Evolutionary conservation across 441 rosid species (phyloP), one percentile per base, ranked within the genome.

Genomic region (California macrophylla): DNA sequence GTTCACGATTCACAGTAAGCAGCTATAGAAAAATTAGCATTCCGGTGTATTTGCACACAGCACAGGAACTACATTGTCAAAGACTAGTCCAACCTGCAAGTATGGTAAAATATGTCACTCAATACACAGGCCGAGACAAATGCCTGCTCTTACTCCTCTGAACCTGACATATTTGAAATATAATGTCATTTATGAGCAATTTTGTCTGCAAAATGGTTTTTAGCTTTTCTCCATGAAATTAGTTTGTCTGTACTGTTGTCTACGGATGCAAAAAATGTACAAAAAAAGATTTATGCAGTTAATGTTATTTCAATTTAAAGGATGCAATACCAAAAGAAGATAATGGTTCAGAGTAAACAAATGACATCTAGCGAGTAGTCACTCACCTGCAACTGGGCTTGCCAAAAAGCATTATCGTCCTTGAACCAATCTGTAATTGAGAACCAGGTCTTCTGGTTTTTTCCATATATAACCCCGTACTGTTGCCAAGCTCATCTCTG

Each of bases 401-500:
- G 77, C 76, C 74, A 74, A 50, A 45, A 47, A 74, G 50, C 69
- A 74, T 91, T 88, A 96, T 85, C 89, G 90, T 75, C 87, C 86
- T 75, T 85, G 85, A 70, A 81, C 82, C 74, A 89, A 81, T 83
- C 92, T 85, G 80, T 91, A 96, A 82, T 91, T 91, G 58, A 96
- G 98, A 70, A 91, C 82, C 79, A 93, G 81, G 82, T 96, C 99
- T 78, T 96, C 98, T 2, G 92, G 84, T 84, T 91, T 96, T 88
- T 96, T 96, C 99, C 99, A 96, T 67, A 96, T 50, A 71, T 96
- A 96, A 66, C 97, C 84, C 66, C 92, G 85, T 25, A 91, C 98
- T 2, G 99, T 93, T 60, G 99, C 99, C 78, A 96, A 81, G 85
- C 99, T 96, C 99, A 96, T 96, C 69, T 93, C 98, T 1, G 97